These are phyloP conservation scores for Crithidia expoeki DNA, from an alignment of 208 protist genomes.

Conservation along the genomic window DNA sequence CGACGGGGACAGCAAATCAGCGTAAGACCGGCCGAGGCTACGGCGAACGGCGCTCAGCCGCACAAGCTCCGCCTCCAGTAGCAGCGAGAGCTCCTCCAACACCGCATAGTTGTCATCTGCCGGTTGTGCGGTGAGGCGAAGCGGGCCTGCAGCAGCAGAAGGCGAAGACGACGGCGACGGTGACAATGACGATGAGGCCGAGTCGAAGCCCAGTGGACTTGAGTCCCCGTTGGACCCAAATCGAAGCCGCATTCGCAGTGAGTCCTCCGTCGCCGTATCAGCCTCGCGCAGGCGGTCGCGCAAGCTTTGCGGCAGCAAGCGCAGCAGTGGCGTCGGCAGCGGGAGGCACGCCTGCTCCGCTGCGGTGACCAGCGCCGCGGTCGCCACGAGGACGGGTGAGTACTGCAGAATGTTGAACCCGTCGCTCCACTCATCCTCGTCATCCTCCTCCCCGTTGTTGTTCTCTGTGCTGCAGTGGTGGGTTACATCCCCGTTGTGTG, in stretches of 20 bases:
- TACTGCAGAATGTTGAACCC: slow-evolving; percentile 27
- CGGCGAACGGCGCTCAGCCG: slow-evolving; percentile 9
- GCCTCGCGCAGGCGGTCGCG: slow-evolving; percentile 26
- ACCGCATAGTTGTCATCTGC: slow-evolving; percentile 29
- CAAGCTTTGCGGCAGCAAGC: slow-evolving; percentile 34
- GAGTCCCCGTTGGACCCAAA: slow-evolving; percentile 6
- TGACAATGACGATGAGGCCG: neutral
- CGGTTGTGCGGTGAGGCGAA: slow-evolving; percentile 12
- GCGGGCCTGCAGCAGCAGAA: neutral
- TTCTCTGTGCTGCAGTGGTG: neutral
- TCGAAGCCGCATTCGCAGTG: neutral
- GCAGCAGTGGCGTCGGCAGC: slow-evolving; percentile 45
- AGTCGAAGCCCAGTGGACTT: neutral
- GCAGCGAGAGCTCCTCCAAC: slow-evolving; percentile 24
- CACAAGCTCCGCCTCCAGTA: slow-evolving; percentile 30
- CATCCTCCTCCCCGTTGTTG: slow-evolving; percentile 4
- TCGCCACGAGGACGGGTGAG: slow-evolving; percentile 37
- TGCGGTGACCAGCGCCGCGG: slow-evolving; percentile 49
- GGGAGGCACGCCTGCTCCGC: slow-evolving; percentile 45
- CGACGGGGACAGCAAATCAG: neutral
- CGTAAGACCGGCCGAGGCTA: neutral
- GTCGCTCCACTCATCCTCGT: slow-evolving; percentile 6
- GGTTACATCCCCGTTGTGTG: neutral
- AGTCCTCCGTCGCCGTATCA: neutral
- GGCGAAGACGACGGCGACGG: neutral